Conservation (phyloP, 345 rosid species). For the Reutealis trisperma region DNA sequence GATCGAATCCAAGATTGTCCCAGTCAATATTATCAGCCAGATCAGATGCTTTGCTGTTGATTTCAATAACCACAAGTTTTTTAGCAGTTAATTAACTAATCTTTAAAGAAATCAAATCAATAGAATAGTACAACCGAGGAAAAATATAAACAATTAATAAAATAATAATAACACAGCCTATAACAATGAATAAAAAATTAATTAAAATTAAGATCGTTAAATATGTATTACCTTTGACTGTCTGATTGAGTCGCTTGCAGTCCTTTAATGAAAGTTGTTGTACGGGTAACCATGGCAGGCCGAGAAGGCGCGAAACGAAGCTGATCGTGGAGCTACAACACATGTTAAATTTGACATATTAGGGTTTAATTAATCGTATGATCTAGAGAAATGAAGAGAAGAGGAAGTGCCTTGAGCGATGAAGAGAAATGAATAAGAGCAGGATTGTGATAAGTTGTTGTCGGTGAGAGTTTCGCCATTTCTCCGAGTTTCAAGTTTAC, state of each 20-base stretch:
- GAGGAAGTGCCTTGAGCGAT: conserved; percentile 17
- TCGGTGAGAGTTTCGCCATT: not conserved
- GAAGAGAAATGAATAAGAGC: conserved; percentile 8
- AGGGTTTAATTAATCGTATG: not conserved
- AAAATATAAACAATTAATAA: not conserved
- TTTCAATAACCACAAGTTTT: not conserved
- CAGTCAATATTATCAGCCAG: conserved; percentile 10
- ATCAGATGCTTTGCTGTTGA: conserved; percentile 26
- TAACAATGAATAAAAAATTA: not conserved
- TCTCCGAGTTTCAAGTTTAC: not conserved
- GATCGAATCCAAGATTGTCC: conserved; percentile 35
- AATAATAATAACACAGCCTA: not conserved
- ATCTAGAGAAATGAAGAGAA: not conserved
- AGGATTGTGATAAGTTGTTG: not conserved
- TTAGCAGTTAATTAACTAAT: not conserved
- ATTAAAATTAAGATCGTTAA: not conserved
- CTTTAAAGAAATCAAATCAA: too few relatives aligned
- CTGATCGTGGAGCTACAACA: conserved; percentile 12
- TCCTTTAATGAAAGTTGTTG: not conserved
- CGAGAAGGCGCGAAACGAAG: conserved; percentile 6
- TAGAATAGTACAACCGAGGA: not conserved
- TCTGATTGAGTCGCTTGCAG: conserved; percentile 14
- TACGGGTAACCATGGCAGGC: not conserved
- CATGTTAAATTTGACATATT: not conserved
- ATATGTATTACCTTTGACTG: conserved; percentile 8